Conservation (phyloP, 495 filamentous ascomycete genomes). For the Lasiosphaeriaceae sp. region DNA sequence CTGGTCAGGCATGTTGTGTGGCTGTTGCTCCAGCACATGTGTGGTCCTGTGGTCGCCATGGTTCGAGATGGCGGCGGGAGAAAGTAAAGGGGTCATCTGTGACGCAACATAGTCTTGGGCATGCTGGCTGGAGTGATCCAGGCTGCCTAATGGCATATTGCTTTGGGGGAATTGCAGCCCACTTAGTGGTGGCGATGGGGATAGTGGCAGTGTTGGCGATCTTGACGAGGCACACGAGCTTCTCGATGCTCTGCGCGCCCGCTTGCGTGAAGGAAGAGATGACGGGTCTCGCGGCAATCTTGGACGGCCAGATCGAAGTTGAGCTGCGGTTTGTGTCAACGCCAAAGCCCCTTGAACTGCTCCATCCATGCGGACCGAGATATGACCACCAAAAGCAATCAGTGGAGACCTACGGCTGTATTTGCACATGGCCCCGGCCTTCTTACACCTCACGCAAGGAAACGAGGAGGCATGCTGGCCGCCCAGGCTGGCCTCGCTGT, state of each 20-base stretch:
- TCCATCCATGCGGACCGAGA: background rate
- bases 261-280: conserved; percentile 7
- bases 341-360: background rate
- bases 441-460: conserved; percentile 17
- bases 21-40: background rate
- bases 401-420: conserved; percentile 17
- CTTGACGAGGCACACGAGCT: background rate
- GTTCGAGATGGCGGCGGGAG: background rate
- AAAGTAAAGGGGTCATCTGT: background rate
- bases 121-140: background rate
- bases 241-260: conserved; percentile 2
- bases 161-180: background rate
- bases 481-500: conserved; percentile 6
- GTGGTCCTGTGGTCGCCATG: background rate
- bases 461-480: conserved; percentile 11
- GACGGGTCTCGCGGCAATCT: conserved; percentile 9
- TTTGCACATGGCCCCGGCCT: conserved; percentile 18
- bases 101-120: background rate
- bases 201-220: conserved; percentile 2
- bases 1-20: background rate
- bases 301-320: conserved; percentile 21
- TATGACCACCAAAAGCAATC: background rate
- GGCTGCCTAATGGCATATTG: background rate
- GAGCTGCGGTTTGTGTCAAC: conserved; percentile 7
- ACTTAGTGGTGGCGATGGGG: background rate